Base-by-base conservation (phyloP, 2,329 filamentous ascomycete genomes). In the Cladosporium sphaerospermum region DNA sequence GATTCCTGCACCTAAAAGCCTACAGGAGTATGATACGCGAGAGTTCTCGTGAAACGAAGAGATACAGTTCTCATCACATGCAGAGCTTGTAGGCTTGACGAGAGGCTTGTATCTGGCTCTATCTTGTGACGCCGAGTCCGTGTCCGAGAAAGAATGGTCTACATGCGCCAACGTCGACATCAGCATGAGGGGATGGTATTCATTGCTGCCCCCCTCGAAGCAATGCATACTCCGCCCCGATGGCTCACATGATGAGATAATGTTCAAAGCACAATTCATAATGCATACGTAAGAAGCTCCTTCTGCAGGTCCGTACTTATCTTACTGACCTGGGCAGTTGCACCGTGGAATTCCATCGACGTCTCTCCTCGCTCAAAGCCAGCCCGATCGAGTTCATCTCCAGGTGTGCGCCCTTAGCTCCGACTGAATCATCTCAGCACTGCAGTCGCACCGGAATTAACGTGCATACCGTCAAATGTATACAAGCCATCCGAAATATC, bases 11-110 rank as follows among this genome's bases (percentile, higher is more conserved):
- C 49, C 49, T 6, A 52, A 42, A 28, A 32, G n/a, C 16, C 18
- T 44, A 11, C 13, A 31, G 32, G 40, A 52, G 9, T 52, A 34
- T 33, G 49, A 52, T 33, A 13, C 6, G 13, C 49, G 49, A 16
- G 49, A 52, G 32, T 52, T 52, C 34, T 14, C 9, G 9, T 14
- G n/a, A 5, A n/a, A 36, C 4, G 42, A 45, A 18, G 23, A 45
- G 5, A 32, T 31, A n/a, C 36, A 37, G 14, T 52, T 52, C 31
- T 52, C 49, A 13, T 52, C 49, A 11, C 45, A 36, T 18, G 49
- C 49, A 11, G 31, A 52, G 7, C 49, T 52, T 28, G 28, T 52
- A 9, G 49, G 49, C 9, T 37, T 37, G 14, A 43, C 41, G 13
- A 43, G 41, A 31, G 41, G 41, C 14, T 19, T 43, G 41, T 43